Evolutionary conservation across 2,329 filamentous ascomycete species (phyloP), one percentile per base, ranked within the genome.

Genomic region (Berkeleyomyces rouxiae): DNA sequence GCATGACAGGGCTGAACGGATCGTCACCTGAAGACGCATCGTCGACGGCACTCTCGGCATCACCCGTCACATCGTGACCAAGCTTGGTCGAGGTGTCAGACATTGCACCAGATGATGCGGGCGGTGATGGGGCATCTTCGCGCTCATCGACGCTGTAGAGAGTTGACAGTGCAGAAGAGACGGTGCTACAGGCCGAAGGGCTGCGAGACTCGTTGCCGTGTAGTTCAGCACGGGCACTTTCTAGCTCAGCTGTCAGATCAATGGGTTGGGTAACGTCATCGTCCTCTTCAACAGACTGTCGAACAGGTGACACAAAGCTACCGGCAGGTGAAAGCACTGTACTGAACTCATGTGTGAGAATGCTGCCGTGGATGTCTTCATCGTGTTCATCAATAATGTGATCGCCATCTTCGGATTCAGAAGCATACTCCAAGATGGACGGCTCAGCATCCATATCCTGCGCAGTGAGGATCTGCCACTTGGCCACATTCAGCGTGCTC

Each of bases 101-200:
- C 16, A 61, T 47, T 23, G 61, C 58, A 36, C 44, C 53, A 4
- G 42, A 31, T 7, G 59, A 61, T 11, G 11, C n/a, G 3, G 61
- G 61, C 10, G 58, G 61, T 4, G 61, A 59, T 1, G 60, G 64
- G 2, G 59, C 64, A 23, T 76, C 74, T 7, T 77, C 74, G 0
- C 73, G 71, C 61, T 81, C 79, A 39, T 79, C 78, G 58, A 77
- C 78, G 64, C 79, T 82, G 66, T 82, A 81, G 4, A 83, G 69
- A 0, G 80, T 83, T 3, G 80, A 83, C 4, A 83, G 71, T 2
- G 78, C 76, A 46, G 79, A 82, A 0, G 79, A 81, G 11, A 74
- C 71, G 7, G 78, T 73, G 65, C 77, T 80, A 3, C 74, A 53
- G 33, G 42, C 33, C n/a, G 62, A 64, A n/a, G 59, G 58, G n/a